These are phyloP conservation scores for Lyophyllum shimeji DNA, from an alignment of 768 basidiomycete species.

Conservation along the genomic window DNA sequence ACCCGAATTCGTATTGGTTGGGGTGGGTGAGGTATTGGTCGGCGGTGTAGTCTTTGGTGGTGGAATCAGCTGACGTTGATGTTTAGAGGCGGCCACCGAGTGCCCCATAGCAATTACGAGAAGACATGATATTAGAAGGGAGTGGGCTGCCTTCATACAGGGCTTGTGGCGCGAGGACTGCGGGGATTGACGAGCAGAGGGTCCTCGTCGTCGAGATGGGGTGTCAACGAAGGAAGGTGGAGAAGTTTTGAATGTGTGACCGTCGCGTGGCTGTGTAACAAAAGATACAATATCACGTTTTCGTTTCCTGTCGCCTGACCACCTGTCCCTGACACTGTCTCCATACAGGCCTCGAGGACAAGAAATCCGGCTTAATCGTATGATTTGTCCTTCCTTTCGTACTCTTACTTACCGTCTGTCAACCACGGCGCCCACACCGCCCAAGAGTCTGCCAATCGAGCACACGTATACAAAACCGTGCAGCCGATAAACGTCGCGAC, in stretches of 20 bases:
- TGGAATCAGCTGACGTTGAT: conserved; percentile 9
- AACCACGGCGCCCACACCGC: not conserved
- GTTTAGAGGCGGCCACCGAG: conserved; percentile 17
- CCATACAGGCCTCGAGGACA: not conserved
- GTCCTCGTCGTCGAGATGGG: conserved; percentile 8
- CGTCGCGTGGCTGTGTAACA: conserved; percentile 18
- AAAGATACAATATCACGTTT: conserved; percentile 2
- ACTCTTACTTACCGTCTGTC: not conserved
- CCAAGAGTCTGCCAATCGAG: not conserved
- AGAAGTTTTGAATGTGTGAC: conserved; percentile 21
- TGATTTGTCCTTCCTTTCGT: not conserved
- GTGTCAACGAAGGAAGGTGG: conserved; percentile 3
- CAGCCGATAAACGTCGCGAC: not conserved
- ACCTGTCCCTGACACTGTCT: not conserved
- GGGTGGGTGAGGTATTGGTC: conserved; percentile 8
- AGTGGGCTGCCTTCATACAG: conserved; percentile 24
- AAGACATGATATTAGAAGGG: conserved; percentile 26
- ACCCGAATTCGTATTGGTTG: conserved; percentile 1
- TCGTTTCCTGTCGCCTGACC: not conserved
- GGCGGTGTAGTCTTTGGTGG: conserved; percentile 11
- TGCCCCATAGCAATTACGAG: conserved; percentile 22
- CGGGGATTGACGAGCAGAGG: not conserved
- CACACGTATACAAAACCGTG: too few species aligned
- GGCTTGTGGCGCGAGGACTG: not conserved
- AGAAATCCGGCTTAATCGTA: too few species aligned